Conservation (phyloP, 2,329 filamentous ascomycete genomes). For the Hypoxylon rubiginosum region DNA sequence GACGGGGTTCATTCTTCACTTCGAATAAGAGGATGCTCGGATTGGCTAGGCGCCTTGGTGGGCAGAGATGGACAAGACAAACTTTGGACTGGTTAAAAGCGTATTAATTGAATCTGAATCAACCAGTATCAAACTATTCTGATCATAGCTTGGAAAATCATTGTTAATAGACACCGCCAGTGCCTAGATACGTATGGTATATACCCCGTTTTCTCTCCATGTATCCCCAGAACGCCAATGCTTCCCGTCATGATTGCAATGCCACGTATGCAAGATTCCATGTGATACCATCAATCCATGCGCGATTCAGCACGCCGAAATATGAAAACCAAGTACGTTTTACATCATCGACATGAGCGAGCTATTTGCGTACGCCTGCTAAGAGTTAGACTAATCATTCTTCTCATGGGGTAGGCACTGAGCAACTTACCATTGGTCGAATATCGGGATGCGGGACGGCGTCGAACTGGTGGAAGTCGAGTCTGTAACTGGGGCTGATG, state of each 20-base stretch:
- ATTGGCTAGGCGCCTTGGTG: constrained; percentile 73
- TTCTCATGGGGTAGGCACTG: neutral
- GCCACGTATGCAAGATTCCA: constrained; percentile 51
- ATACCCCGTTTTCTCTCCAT: constrained; percentile 39
- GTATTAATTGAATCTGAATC: neutral
- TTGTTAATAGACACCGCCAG: constrained; percentile 35
- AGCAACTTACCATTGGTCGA: constrained; percentile 81
- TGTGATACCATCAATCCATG: constrained; percentile 44
- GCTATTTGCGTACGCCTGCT: constrained; percentile 84
- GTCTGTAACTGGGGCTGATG: constrained; percentile 90
- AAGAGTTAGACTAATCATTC: constrained; percentile 47
- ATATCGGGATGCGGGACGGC: constrained; percentile 97
- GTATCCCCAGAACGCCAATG: constrained; percentile 52
- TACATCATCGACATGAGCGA: constrained; percentile 85
- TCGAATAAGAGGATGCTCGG: constrained; percentile 68
- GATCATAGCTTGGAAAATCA: constrained; percentile 1
- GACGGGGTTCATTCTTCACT: constrained; percentile 64
- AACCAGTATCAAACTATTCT: neutral
- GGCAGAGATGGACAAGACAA: constrained; percentile 62
- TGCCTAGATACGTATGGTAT: constrained; percentile 43
- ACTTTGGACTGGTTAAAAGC: constrained; percentile 63
- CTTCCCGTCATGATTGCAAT: constrained; percentile 47
- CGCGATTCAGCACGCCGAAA: constrained; percentile 40
- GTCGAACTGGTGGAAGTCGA: constrained; percentile 93
- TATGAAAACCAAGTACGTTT: constrained; percentile 37